These are phyloP conservation scores for Xerocomus brunneocitrinus DNA, from an alignment of 768 basidiomycete genomes.

Conservation along the genomic window DNA sequence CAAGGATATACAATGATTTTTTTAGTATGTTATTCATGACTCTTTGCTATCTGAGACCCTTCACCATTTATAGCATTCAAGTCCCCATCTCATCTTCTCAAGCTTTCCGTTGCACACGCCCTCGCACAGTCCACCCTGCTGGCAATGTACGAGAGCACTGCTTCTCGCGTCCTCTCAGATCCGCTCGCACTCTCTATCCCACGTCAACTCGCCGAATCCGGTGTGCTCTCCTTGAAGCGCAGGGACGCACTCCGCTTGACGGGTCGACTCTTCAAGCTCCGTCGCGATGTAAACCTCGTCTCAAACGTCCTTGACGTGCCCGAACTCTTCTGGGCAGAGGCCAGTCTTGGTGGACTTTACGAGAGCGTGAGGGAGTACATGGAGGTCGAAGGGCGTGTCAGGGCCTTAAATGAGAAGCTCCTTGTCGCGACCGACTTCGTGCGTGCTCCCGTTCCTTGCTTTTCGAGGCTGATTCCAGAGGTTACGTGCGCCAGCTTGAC, in stretches of 20 bases:
- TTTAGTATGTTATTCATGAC: conserved; percentile 62
- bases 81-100: conserved; percentile 83
- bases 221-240: conserved; percentile 69
- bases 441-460: conserved; percentile 28
- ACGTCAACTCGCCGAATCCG: conserved; percentile 72
- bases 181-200: conserved; percentile 79
- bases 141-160: conserved; percentile 78
- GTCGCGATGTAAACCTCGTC: conserved; percentile 86
- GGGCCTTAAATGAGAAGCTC: conserved; percentile 83
- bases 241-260: conserved; percentile 85
- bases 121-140: conserved; percentile 92
- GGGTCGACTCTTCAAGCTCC: conserved; percentile 78
- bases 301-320: conserved; percentile 92
- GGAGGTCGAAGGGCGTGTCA: conserved; percentile 81
- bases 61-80: conserved; percentile 63
- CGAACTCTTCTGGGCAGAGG: conserved; percentile 93
- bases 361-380: conserved; percentile 93
- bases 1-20: conserved; percentile 93
- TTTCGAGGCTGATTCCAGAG: neutral
- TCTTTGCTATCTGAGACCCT: neutral
- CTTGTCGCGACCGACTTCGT: conserved; percentile 87
- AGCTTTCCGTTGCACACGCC: conserved; percentile 91
- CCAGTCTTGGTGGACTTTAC: conserved; percentile 82
- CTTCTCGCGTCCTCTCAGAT: conserved; percentile 73
- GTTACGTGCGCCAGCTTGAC: conserved; percentile 54